phyloP scores from a whole-genome alignment of 2,329 filamentous ascomycete genomes.

The Golovinomyces cichoracearum region DNA sequence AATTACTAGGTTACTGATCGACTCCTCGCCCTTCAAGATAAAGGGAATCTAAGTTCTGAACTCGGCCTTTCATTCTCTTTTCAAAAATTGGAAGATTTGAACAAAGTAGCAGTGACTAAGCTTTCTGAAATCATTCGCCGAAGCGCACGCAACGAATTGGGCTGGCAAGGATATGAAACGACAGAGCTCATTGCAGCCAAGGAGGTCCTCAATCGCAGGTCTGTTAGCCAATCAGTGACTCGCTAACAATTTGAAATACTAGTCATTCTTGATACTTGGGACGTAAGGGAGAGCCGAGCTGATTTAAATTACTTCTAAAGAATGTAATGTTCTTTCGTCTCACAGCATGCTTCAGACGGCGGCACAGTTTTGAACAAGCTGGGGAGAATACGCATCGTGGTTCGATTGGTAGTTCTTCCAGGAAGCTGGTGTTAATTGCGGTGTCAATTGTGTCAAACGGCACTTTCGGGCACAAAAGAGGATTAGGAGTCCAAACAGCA shows the following conservation, averaged over 20 bases:
- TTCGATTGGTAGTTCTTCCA: no score
- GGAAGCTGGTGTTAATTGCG: no score
- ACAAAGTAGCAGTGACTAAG: conserved; percentile 46
- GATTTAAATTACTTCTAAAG: no score
- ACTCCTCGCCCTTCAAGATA: not conserved
- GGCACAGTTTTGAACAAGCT: no score
- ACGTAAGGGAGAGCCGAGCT: no score
- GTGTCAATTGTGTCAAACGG: not conserved
- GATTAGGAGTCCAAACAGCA: not conserved
- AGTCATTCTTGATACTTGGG: no score
- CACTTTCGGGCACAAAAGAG: not conserved
- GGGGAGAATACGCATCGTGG: not conserved
- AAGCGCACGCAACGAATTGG: conserved; percentile 30
- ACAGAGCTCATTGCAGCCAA: conserved; percentile 46
- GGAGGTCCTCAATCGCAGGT: conserved; percentile 19
- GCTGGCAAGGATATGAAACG: conserved; percentile 48
- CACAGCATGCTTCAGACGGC: no score
- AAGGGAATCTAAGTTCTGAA: no score
- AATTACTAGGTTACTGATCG: not conserved
- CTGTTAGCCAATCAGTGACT: conserved; percentile 7
- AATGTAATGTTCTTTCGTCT: no score
- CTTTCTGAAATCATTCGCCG: conserved; percentile 50
- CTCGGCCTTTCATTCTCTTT: not conserved
- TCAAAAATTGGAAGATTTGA: conserved; percentile 37
- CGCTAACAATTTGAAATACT: conserved; percentile 12